Evolutionary conservation across 768 basidiomycete species (phyloP), one percentile per base, ranked within the genome.

Genomic region (Fistulinella prunicolor): DNA sequence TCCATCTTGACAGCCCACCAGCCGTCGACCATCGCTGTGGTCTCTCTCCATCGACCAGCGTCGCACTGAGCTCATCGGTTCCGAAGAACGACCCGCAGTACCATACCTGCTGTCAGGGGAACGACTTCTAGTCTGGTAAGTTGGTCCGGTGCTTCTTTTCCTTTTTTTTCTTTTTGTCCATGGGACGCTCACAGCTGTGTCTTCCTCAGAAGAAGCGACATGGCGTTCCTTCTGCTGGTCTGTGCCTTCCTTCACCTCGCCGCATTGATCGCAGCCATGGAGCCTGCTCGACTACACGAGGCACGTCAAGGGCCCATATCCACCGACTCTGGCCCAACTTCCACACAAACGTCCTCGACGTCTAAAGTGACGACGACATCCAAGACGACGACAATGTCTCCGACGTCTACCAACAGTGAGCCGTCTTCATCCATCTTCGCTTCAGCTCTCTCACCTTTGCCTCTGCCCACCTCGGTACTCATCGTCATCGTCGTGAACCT

Each of bases 221-320:
- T 50, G 56, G 34, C 32, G 47, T 47, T 62, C 41, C 52, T 48
- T 22, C n/a, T 51, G 34, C 22, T 44, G 23, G 7, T 44, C 20
- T 44, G 41, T 29, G 37, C 41, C 34, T 64, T 49, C 21, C 37
- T 54, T 36, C 12, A 16, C 7, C 28, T 54, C 7, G 29, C 38
- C 46, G 41, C 60, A 42, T 50, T 53, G 24, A 37, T 38, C 26
- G 47, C 46, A 44, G 59, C 61, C 38, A 48, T 52, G n/a, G 29
- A 9, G 19, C 51, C 46, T 51, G 38, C 50, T 45, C 53, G 6
- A 4, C 9, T 39, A 46, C 59, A 54, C 29, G 56, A 61, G 61
- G 53, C 54, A 16, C 61, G 56, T 4, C 61, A 64, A 42, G 64
- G 47, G 22, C 51, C 54, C 42, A 34, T 49, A 30, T 38, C 35